These are phyloP conservation scores for Henningerozyma blattae DNA, from an alignment of 805 yeast genomes.

Conservation along the genomic window DNA sequence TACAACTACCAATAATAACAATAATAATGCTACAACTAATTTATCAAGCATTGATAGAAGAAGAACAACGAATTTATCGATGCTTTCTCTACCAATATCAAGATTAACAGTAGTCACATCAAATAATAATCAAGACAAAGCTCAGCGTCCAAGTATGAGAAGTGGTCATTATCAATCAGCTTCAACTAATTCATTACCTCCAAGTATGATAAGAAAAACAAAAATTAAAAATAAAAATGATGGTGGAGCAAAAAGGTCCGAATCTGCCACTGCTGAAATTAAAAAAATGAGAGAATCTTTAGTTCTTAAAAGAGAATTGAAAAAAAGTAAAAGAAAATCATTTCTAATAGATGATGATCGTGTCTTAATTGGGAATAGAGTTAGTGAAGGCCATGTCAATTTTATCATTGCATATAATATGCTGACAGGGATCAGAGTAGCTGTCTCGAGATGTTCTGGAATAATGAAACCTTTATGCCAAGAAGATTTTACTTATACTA, in stretches of 20 bases:
- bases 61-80: background rate
- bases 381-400: slow-evolving; percentile 86
- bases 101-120: too few relatives aligned
- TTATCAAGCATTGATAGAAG: too few relatives aligned
- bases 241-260: slow-evolving; percentile 21
- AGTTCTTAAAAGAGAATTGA: slow-evolving; percentile 29
- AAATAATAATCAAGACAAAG: background rate
- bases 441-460: slow-evolving; percentile 87
- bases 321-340: slow-evolving; percentile 30
- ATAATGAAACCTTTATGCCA: slow-evolving; percentile 58
- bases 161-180: slow-evolving; percentile 1
- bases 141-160: background rate
- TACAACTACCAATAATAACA: background rate
- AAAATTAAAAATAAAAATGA: slow-evolving; percentile 8
- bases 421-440: slow-evolving; percentile 93
- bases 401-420: slow-evolving; percentile 92
- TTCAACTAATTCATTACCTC: slow-evolving; percentile 1
- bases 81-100: too few relatives aligned
- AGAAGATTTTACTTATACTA: slow-evolving; percentile 56
- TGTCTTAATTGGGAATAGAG: slow-evolving; percentile 67
- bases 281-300: slow-evolving; percentile 39
- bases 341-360: slow-evolving; percentile 36
- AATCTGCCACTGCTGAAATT: slow-evolving; percentile 33
- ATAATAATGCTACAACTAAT: slow-evolving; percentile 4
- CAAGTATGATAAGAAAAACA: background rate